Base-by-base conservation (phyloP, 768 basidiomycete genomes). In the Obba rivulosa region DNA sequence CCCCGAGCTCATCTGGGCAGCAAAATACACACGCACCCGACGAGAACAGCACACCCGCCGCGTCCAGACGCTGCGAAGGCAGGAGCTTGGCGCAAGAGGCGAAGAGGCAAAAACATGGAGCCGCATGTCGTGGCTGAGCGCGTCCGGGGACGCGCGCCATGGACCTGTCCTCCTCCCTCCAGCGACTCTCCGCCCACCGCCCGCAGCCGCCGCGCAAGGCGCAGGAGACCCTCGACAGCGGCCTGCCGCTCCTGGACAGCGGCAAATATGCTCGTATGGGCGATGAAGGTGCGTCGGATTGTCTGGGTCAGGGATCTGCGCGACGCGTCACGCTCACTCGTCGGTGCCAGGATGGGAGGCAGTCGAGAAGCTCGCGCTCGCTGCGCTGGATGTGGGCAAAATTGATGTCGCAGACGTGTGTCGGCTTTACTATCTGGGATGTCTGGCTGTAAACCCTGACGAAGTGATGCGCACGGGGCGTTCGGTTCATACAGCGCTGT, bases 291-390 rank as follows among this genome's bases (percentile, higher is more conserved):
- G 34, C 36, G 65, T 45, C 5, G 7, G n/a, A 16, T 5, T 13
- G 8, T 21, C 18, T 4, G 16, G 13, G 18, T 3, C 17, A 11
- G 22, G 8, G 23, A 3, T 14, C 25, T 14, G 22, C n/a, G n/a
- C 14, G 39, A 38, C 23, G 45, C 23, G 14, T 17, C 10, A 17
- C 22, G 25, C 14, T 7, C 35, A 14, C 18, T 36, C 23, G n/a
- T 8, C 10, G 7, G 31, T 3, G 9, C 14, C 57, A 92, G 92
- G 75, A 24, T 92, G 88, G 89, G 75, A 76, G 10, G 83, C 88
- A 52, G 65, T 90, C 8, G 93, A 95, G 59, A 89, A 92, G 58
- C 72, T 92, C 2, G 76, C 81, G 2, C 65, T 90, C 42, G 88
- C 92, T 3, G 76, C 92, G 3, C 69, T 92, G 43, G 90, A 94